Base-by-base conservation (phyloP, 768 basidiomycete species). In the Cystofilobasidium bisporidii region DNA sequence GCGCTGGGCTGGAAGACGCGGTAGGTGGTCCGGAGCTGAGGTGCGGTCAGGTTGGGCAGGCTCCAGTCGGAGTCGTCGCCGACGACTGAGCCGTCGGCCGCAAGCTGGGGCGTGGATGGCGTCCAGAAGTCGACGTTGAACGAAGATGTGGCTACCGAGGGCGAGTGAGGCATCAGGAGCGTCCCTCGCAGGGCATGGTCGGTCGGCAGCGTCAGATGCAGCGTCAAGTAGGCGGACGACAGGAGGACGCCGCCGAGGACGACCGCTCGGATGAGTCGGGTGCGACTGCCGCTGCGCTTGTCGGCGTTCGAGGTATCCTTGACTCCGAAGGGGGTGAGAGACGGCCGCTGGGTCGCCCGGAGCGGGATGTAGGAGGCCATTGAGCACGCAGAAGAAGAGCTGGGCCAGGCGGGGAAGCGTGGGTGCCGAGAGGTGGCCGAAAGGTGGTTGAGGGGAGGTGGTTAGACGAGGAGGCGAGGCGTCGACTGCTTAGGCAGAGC, bases 251-350 rank as follows among this genome's bases (percentile, higher is more conserved):
- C 12, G 28, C 18, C 53, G 30, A 56, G 28, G 14, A 56, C 18
- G 2, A 8, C 53, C 2, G 53, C 53, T 4, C 28, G 53, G 53
- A 15, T 30, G 30, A 43, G 43, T 3, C 17, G 17, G 10, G 9
- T 43, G 43, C 14, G 8, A 4, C 20, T 17, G 17, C 43, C 17
- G 43, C 43, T 43, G 43, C 12, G 36, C 36, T 36, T 36, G 36
- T n/a, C n/a, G n/a, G n/a, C n/a, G n/a, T n/a, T n/a, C n/a, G n/a
- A n/a, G n/a, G n/a, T n/a, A n/a, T n/a, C n/a, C n/a, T n/a, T n/a
- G n/a, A n/a, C n/a, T n/a, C n/a, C 53, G 30, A 56, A 30, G 28
- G 53, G 53, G 14, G 53, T 56, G 53, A 56, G 53, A 14, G 53
- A 56, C 53, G 53, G 53, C 26, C 53, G 53, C 30, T 56, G 53